Conservation (phyloP, 768 basidiomycete species). For the Panaeolus papilionaceus region DNA sequence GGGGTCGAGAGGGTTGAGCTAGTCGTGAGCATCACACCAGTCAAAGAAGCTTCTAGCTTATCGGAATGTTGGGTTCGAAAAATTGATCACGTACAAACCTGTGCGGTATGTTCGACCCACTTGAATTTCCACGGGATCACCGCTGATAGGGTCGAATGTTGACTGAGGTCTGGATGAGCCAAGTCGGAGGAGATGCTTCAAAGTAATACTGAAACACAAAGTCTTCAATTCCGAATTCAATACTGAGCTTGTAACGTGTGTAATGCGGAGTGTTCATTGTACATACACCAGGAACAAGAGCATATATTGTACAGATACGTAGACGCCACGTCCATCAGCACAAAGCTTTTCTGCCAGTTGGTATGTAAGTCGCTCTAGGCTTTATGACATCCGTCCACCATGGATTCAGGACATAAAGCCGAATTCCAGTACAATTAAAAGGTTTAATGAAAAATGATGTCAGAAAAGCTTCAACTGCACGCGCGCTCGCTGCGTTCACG, state of each 20-base stretch:
- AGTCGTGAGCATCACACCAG: neutral
- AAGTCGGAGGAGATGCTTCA: too few species aligned
- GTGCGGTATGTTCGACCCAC: neutral
- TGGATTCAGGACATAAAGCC: neutral
- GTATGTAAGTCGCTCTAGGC: neutral
- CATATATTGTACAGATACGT: too few species aligned
- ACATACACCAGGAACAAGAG: neutral
- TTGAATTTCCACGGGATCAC: neutral
- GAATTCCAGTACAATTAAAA: neutral
- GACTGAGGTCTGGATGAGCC: neutral
- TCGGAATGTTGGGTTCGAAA: neutral
- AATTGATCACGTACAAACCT: neutral
- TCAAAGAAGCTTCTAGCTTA: slow-evolving; percentile 2
- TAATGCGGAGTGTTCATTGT: neutral
- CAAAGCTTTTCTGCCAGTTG: too few species aligned
- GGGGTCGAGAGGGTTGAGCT: neutral
- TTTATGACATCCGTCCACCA: neutral
- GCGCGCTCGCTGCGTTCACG: neutral
- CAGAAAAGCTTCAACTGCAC: neutral
- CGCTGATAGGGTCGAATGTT: neutral
- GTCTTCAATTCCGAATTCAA: neutral
- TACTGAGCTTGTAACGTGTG: neutral
- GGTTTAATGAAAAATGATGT: slow-evolving; percentile 14
- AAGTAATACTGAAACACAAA: too few species aligned
- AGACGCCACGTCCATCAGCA: too few species aligned